Evolutionary conservation across 257 asterid species (phyloP).

Genomic region (Lithospermum erythrorhizon): DNA sequence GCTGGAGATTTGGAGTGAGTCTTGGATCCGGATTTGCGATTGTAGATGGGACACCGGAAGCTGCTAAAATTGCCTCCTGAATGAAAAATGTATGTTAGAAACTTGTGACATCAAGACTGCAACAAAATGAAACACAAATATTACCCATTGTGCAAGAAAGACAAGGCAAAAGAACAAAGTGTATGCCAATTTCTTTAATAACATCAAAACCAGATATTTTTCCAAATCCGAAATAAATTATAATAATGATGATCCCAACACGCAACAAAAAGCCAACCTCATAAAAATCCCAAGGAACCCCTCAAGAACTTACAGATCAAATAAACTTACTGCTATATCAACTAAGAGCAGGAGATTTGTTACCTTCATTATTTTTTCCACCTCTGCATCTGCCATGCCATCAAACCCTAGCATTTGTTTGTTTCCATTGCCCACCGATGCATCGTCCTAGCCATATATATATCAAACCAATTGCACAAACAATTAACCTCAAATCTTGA

Average conservation of each 20-base stretch:
- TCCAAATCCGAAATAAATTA: no score
- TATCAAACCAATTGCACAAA: background rate
- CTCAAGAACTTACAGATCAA: background rate
- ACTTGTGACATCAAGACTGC: background rate
- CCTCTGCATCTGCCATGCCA: constrained; percentile 85
- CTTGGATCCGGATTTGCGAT: constrained; percentile 48
- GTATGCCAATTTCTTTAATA: background rate
- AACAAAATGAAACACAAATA: background rate
- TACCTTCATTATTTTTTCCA: constrained; percentile 92
- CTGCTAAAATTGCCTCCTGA: constrained; percentile 70
- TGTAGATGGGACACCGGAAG: constrained; percentile 47
- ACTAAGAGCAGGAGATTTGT: constrained; percentile 8
- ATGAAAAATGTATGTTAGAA: constrained; percentile 3
- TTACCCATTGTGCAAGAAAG: no score
- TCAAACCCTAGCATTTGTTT: constrained; percentile 65
- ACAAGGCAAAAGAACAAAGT: no score
- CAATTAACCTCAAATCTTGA: background rate
- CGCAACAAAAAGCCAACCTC: background rate
- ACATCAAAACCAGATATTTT: background rate
- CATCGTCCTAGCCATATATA: constrained; percentile 57
- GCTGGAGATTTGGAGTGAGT: constrained; percentile 39
- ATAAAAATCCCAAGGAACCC: background rate
- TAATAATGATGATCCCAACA: no score
- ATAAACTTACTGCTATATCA: constrained; percentile 3
- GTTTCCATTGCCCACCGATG: constrained; percentile 53